Conservation (phyloP, 148 eudicot genomes). For the Rheum nobile region DNA sequence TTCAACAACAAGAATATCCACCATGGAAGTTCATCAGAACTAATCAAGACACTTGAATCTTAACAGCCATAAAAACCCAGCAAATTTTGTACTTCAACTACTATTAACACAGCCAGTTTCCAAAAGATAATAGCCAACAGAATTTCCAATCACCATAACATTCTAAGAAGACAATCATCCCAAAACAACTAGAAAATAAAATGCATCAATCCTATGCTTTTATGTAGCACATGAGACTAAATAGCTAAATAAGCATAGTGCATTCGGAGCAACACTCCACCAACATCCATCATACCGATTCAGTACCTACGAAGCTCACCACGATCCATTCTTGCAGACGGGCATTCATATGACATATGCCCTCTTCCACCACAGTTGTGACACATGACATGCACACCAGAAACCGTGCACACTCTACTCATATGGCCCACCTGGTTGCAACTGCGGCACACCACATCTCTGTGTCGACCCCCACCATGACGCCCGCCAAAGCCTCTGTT, state of each 20-base stretch:
- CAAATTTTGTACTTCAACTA: neutral
- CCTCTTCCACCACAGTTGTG: slow-evolving; percentile 98
- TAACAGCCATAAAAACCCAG: neutral
- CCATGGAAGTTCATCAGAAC: neutral
- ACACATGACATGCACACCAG: slow-evolving; percentile 47
- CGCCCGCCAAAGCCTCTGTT: slow-evolving; percentile 32
- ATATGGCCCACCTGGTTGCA: slow-evolving; percentile 90
- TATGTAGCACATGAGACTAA: neutral
- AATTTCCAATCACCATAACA: neutral
- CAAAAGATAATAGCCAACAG: neutral
- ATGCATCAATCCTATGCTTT: neutral
- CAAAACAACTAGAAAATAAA: neutral
- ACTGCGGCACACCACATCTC: slow-evolving; percentile 55
- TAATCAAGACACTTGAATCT: neutral
- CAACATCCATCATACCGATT: slow-evolving; percentile 1
- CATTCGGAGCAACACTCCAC: neutral
- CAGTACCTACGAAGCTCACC: slow-evolving; percentile 57
- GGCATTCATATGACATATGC: slow-evolving; percentile 70
- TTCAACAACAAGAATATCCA: neutral
- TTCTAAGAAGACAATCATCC: neutral
- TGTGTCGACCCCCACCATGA: slow-evolving; percentile 30
- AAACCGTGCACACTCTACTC: slow-evolving; percentile 71
- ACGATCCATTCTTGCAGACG: slow-evolving; percentile 71
- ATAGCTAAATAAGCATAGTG: neutral
- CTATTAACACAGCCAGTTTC: neutral